Evolutionary conservation across 345 rosid genomes (phyloP).

Genomic region (Ricinus communis): DNA sequence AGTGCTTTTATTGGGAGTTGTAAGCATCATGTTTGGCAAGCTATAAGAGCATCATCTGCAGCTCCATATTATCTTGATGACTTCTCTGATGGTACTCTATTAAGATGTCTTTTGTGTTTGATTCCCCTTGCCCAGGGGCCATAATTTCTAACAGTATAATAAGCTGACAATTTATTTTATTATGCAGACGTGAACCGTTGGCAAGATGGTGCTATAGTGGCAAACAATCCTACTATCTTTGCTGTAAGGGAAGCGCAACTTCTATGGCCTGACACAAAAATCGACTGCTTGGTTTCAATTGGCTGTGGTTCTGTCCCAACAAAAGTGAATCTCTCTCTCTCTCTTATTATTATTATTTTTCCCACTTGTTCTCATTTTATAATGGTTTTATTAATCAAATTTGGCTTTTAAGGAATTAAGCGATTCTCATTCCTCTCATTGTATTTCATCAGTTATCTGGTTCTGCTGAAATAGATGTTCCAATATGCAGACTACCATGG

Average conservation of each 20-base stretch:
- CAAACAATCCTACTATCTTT: slow-evolving; percentile 91
- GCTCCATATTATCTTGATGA: slow-evolving; percentile 99
- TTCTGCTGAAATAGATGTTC: neutral
- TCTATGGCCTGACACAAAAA: slow-evolving; percentile 95
- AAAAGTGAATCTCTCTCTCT: slow-evolving; percentile 52
- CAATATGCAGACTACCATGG: neutral
- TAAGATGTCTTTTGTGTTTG: neutral
- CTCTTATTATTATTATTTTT: no score
- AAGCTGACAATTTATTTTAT: slow-evolving; percentile 2
- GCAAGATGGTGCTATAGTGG: slow-evolving; percentile 99
- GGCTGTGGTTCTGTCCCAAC: slow-evolving; percentile 98
- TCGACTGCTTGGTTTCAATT: slow-evolving; percentile 90
- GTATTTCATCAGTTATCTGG: neutral
- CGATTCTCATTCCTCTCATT: neutral
- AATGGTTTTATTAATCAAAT: neutral
- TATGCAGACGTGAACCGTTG: slow-evolving; percentile 72
- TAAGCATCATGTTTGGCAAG: slow-evolving; percentile 94
- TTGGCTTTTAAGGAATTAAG: neutral
- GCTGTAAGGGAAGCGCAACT: slow-evolving; percentile 98
- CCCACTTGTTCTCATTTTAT: no score
- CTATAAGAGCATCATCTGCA: slow-evolving; percentile 99
- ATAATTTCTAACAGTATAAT: neutral
- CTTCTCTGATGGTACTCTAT: slow-evolving; percentile 73
- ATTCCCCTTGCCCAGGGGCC: neutral
- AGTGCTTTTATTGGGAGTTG: slow-evolving; percentile 97